Conservation (phyloP, 805 yeast species). For the Candida suzukii region DNA sequence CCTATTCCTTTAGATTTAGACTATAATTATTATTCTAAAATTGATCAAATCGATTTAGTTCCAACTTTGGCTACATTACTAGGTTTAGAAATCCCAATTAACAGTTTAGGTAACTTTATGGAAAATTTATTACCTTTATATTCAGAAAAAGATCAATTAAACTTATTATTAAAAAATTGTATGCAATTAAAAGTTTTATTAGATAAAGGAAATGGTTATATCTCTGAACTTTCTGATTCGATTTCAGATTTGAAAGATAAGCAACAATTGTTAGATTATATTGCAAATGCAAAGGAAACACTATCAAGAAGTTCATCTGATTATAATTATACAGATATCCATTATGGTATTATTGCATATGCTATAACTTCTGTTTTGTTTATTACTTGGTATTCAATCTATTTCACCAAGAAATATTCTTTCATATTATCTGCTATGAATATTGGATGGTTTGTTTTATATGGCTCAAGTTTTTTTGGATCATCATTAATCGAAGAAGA, state of each 20-base stretch:
- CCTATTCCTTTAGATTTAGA: slow-evolving; percentile 34
- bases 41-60: slow-evolving; percentile 68
- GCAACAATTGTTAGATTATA: slow-evolving; percentile 20
- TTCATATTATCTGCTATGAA: slow-evolving; percentile 13
- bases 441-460: slow-evolving; percentile 24
- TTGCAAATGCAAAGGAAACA: slow-evolving; percentile 39
- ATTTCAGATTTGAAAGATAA: slow-evolving; percentile 7
- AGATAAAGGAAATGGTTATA: slow-evolving; percentile 30
- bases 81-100: slow-evolving; percentile 62
- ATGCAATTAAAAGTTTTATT: slow-evolving; percentile 44
- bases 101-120: slow-evolving; percentile 68
- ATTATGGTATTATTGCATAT: slow-evolving; percentile 30
- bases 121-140: slow-evolving; percentile 50
- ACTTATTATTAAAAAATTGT: slow-evolving; percentile 46
- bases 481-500: slow-evolving; percentile 94
- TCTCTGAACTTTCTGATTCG: slow-evolving; percentile 7
- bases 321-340: slow-evolving; percentile 52
- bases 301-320: slow-evolving; percentile 63
- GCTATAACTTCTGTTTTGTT: slow-evolving; percentile 24
- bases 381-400: slow-evolving; percentile 14
- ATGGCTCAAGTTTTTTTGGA: slow-evolving; percentile 63
- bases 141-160: slow-evolving; percentile 27
- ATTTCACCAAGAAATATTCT: slow-evolving; percentile 6
- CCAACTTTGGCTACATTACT: slow-evolving; percentile 60
- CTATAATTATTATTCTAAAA: slow-evolving; percentile 43